phyloP scores from a whole-genome alignment of 2,329 filamentous ascomycete genomes.

The Coniochaeta pulveracea region DNA sequence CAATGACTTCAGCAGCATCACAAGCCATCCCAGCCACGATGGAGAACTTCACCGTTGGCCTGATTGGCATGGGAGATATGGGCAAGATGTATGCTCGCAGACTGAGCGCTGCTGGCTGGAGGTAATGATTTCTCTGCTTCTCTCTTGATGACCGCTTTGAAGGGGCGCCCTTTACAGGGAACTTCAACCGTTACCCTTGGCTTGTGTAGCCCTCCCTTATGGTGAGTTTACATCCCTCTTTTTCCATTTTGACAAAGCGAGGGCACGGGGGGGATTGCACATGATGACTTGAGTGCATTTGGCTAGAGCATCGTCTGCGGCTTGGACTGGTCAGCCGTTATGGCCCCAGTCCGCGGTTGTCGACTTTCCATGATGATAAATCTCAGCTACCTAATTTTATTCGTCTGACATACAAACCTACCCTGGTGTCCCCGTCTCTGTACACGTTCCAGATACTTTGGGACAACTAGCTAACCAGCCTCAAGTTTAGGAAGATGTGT shows the following conservation, averaged over 20 bases:
- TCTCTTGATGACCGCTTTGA: constrained; percentile 9
- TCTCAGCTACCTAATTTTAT: constrained; percentile 90
- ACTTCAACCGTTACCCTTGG: no score
- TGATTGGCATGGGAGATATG: constrained; percentile 99
- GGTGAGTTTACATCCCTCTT: constrained; percentile 13
- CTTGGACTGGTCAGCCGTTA: constrained; percentile 56
- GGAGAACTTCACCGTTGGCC: constrained; percentile 70
- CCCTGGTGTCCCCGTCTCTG: constrained; percentile 10
- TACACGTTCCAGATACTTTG: neutral
- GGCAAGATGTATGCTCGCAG: constrained; percentile 93
- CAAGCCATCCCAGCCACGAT: constrained; percentile 28
- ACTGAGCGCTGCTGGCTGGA: constrained; percentile 89
- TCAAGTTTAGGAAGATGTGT: constrained; percentile 11
- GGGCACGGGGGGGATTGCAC: constrained; percentile 15
- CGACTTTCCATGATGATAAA: constrained; percentile 93
- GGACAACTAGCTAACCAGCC: constrained; percentile 6
- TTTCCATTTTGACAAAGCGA: constrained; percentile 6
- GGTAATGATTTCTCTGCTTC: no score
- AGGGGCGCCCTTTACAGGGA: no score
- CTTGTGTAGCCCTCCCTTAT: constrained; percentile 5
- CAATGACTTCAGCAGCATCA: neutral
- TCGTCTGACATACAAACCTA: constrained; percentile 61
- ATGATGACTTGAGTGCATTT: constrained; percentile 99
- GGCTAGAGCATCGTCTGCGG: constrained; percentile 88
- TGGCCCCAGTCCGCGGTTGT: constrained; percentile 50